Evolutionary conservation across 202 grass and related monocot species (phyloP).

Genomic region (Panicum virgatum): DNA sequence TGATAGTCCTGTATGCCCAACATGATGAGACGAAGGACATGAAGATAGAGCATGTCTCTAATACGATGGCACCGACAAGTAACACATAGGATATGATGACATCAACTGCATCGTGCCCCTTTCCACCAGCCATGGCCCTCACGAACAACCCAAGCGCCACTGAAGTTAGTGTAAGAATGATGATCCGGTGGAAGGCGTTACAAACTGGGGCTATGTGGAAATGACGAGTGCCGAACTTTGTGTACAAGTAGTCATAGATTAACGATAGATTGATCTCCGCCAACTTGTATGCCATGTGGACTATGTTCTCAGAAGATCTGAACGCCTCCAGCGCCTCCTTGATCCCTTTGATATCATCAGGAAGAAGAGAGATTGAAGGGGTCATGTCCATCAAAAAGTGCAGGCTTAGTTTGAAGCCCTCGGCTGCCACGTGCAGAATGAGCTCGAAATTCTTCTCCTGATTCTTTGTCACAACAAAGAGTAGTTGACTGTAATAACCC

Average conservation of each 20-base stretch:
- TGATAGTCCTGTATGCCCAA: neutral
- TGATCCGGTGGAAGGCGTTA: neutral
- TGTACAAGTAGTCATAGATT: constrained; percentile 42
- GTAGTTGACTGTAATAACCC: neutral
- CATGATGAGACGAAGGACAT: neutral
- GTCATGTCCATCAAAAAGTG: constrained; percentile 7
- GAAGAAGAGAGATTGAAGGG: neutral
- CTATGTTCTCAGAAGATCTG: neutral
- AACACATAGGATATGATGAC: neutral
- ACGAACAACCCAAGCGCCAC: neutral
- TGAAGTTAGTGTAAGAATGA: neutral
- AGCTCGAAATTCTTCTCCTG: neutral
- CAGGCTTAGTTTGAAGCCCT: neutral
- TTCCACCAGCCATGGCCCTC: neutral
- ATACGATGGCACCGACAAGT: neutral
- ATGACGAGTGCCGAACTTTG: constrained; percentile 9
- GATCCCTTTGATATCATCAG: neutral
- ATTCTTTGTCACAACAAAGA: neutral
- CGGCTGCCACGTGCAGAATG: neutral
- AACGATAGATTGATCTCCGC: constrained; percentile 15
- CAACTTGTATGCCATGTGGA: constrained; percentile 44
- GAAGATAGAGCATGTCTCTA: neutral
- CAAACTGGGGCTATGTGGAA: neutral
- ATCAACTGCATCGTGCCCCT: neutral
- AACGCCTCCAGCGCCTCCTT: neutral